Evolutionary conservation across 2,329 filamentous ascomycete species (phyloP).

Genomic region (Botrytis tulipae): DNA sequence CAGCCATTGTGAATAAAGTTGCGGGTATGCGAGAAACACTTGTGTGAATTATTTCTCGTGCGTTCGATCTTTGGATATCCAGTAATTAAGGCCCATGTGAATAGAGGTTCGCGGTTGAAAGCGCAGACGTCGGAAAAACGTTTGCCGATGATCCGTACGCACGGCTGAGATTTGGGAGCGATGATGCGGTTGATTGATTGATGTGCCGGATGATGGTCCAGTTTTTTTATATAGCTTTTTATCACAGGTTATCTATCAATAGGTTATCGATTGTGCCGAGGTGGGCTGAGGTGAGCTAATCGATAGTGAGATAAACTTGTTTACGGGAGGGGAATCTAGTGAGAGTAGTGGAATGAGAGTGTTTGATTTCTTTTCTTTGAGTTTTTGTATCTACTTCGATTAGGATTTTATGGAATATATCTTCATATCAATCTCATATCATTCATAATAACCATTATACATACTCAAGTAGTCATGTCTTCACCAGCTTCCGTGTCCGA

Average conservation of each 20-base stretch:
- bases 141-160: conserved; percentile 10
- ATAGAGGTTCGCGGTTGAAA: conserved; percentile 24
- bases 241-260: not conserved
- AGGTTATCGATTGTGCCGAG: not conserved
- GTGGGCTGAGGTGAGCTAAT: not conserved
- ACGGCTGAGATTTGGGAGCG: not conserved
- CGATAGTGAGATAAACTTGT: not conserved
- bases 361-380: not conserved
- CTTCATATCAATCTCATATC: not conserved
- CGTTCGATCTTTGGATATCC: not conserved
- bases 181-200: not conserved
- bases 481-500: conserved; percentile 21
- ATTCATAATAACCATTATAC: not conserved
- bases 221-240: not conserved
- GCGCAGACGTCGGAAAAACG: conserved; percentile 9
- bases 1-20: conserved; percentile 46
- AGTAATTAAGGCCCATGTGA: not conserved
- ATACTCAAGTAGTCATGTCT: conserved; percentile 2
- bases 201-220: not conserved
- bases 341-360: not conserved
- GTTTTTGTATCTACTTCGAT: not conserved
- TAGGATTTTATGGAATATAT: not conserved
- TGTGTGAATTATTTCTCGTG: conserved; percentile 12
- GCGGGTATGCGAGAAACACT: conserved; percentile 21
- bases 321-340: not conserved